Evolutionary conservation across 441 rosid genomes (phyloP), one percentile per base, ranked within the genome.

Genomic region (Adansonia gregorii): DNA sequence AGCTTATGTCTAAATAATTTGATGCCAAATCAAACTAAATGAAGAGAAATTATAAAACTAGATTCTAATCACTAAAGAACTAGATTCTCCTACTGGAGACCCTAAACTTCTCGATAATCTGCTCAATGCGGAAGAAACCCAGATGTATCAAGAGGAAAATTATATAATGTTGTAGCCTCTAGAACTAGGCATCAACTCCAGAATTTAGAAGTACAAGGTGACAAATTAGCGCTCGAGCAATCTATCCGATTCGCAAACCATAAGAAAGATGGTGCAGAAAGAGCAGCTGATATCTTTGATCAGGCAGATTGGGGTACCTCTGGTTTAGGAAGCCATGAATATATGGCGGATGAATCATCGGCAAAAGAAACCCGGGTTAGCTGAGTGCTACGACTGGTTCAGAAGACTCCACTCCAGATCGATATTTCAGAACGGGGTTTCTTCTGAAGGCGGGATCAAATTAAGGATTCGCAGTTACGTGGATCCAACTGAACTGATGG

Each of bases 91-190:
- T n/a, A 31, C 3, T 31, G 35, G 35, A 31, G 35, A 31, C 35
- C 46, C 46, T 43, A 43, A 93, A 61, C 83, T 76, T 63, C 89
- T 94, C 31, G 91, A 88, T 46, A 98, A 93, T 81, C 76, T 94
- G 80, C 66, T 92, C 4, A 51, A 72, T 12, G 84, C 66, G 10
- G 95, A 89, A 81, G 85, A 80, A 67, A 80, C 77, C 3, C 85
- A 75, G 49, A 81, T 74, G 66, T 86, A 6, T 82, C 97, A 51
- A 87, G 94, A 73, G 91, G 94, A 72, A 89, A 88, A 54, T 78
- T 94, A 4, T 94, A 93, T 41, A 98, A 94, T 41, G 92, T 94
- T 14, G 93, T 91, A 15, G 89, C 98, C 74, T 88, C 91, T 41
- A 88, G 97, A 77, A 87, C 93, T 0, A 92, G 98, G 8, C 79